These are phyloP conservation scores for Tetrapisispora namnaoensis DNA, from an alignment of 805 yeast genomes.

Conservation along the genomic window DNA sequence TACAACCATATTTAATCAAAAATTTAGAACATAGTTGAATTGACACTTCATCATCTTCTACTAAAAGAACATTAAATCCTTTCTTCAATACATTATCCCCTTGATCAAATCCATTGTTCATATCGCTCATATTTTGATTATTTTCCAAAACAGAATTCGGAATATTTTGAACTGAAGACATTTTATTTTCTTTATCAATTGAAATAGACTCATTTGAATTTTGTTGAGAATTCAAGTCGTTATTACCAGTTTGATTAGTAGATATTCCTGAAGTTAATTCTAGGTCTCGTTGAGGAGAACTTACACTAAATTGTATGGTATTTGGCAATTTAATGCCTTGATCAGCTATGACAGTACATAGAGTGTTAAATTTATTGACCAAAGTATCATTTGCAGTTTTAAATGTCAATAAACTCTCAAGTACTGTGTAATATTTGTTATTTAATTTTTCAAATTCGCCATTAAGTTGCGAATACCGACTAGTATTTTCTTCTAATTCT, in stretches of 20 bases:
- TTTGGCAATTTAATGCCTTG: constrained; percentile 63
- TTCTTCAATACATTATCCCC: constrained; percentile 19
- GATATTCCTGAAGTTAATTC: not conserved
- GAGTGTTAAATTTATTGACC: constrained; percentile 39
- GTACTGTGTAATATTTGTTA: constrained; percentile 52
- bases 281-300: not conserved
- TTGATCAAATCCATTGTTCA: not conserved
- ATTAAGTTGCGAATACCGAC: constrained; percentile 19
- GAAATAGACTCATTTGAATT: not conserved
- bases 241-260: not conserved
- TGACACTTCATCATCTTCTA: constrained; percentile 76
- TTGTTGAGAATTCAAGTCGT: not conserved
- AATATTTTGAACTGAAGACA: not conserved
- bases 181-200: not conserved
- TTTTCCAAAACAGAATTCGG: not conserved
- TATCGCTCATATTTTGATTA: too few species aligned
- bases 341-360: constrained; percentile 41
- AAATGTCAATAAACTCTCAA: constrained; percentile 50
- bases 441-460: constrained; percentile 36
- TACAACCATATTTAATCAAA: constrained; percentile 78
- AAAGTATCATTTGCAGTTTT: constrained; percentile 50
- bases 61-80: constrained; percentile 62
- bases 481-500: constrained; percentile 14
- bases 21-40: constrained; percentile 77
- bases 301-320: constrained; percentile 1